phyloP scores from a whole-genome alignment of 257 asterid genomes.

The Nicotiana attenuata region DNA sequence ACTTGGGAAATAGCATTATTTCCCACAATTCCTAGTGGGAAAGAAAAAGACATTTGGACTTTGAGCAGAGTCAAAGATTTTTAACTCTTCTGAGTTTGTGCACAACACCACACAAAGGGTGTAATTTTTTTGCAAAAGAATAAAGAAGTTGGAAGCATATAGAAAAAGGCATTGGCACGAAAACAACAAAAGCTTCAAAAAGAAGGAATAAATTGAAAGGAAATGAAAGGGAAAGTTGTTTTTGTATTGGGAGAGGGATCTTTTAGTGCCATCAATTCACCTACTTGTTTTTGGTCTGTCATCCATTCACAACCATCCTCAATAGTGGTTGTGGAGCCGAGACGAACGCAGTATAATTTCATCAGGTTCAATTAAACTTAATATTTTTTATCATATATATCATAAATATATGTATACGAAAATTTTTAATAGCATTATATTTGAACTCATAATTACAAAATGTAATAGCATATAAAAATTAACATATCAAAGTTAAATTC shows the following conservation, averaged over 20 bases:
- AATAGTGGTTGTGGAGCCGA: not conserved
- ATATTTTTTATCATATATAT: not conserved
- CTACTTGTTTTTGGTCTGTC: conserved; percentile 48
- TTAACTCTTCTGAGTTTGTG: conserved; percentile 41
- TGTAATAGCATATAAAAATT: not conserved
- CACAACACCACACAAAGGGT: conserved; percentile 19
- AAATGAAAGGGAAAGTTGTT: conserved; percentile 5
- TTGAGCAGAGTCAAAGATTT: conserved; percentile 40
- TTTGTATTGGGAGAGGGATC: conserved; percentile 31
- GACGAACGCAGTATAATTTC: not conserved
- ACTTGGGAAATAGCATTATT: conserved; percentile 24
- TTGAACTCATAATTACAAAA: not conserved
- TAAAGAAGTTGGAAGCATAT: conserved; percentile 9
- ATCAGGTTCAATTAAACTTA: not conserved
- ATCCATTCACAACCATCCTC: conserved; percentile 38
- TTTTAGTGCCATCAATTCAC: conserved; percentile 42
- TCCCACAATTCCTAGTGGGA: conserved; percentile 29
- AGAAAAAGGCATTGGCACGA: conserved; percentile 11
- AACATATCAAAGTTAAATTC: not conserved
- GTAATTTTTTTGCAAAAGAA: not conserved
- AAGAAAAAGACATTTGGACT: conserved; percentile 47
- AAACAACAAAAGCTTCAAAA: conserved; percentile 4
- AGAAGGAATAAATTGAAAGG: not conserved
- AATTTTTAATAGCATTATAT: too few species aligned
- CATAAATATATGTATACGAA: too few species aligned